Evolutionary conservation across 768 basidiomycete genomes (phyloP).

Genomic region (Phylloporus sp.): DNA sequence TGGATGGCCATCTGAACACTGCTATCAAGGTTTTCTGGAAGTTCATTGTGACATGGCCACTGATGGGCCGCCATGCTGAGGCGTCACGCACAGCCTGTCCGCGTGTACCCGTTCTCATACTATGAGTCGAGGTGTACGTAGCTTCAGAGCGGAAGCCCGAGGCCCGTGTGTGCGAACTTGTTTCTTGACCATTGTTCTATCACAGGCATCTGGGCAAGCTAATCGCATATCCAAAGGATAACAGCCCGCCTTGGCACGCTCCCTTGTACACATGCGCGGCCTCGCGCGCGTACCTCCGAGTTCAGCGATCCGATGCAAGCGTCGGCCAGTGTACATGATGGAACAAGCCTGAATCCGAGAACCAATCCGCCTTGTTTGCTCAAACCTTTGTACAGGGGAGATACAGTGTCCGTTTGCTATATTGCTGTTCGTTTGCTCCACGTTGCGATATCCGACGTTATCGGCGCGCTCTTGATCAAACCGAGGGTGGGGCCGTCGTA

Average conservation of each 20-base stretch:
- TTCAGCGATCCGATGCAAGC: neutral
- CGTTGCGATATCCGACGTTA: neutral
- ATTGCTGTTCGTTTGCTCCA: neutral
- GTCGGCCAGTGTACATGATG: neutral
- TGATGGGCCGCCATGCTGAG: neutral
- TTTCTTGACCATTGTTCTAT: neutral
- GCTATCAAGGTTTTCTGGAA: neutral
- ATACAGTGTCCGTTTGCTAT: neutral
- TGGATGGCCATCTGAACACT: constrained; percentile 2
- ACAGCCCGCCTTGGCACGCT: neutral
- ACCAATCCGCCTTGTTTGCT: neutral
- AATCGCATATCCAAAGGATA: neutral
- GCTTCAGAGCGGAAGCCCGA: neutral
- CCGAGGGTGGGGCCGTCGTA: neutral
- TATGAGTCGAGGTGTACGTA: neutral
- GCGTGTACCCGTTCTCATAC: neutral
- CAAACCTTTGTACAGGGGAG: neutral
- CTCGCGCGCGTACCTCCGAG: neutral
- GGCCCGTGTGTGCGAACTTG: neutral
- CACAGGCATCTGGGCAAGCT: neutral
- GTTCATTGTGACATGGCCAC: neutral
- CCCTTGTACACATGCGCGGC: too few relatives aligned
- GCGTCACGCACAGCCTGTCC: constrained; percentile 3
- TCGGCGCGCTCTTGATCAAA: neutral
- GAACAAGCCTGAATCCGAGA: neutral